These are phyloP conservation scores for Trichoderma cornu-damae DNA, from an alignment of 2,329 filamentous ascomycete genomes.

Conservation along the genomic window DNA sequence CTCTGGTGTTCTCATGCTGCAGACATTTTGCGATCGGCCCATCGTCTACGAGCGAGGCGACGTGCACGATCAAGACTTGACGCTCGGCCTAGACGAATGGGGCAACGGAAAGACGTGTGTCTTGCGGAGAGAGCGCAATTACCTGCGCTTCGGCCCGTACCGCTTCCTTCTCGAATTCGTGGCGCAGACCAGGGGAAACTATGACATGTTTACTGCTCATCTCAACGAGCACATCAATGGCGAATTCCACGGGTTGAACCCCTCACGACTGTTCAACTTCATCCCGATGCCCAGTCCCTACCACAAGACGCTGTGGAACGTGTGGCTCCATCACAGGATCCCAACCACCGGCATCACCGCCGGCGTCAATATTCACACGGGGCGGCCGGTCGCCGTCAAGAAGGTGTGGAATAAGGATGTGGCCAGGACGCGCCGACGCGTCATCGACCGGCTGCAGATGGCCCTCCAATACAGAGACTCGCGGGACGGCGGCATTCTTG, in stretches of 20 bases:
- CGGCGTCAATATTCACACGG: neutral
- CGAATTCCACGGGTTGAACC: neutral
- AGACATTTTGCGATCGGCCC: neutral
- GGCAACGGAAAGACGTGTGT: neutral
- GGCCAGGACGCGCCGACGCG: too few species aligned
- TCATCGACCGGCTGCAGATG: too few species aligned
- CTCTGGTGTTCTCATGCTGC: neutral
- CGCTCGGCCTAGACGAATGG: neutral
- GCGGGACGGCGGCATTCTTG: too few species aligned
- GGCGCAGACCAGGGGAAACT: neutral
- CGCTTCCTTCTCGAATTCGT: neutral
- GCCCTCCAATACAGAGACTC: too few species aligned
- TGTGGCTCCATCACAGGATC: slow-evolving; percentile 6
- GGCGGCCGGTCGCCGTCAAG: neutral
- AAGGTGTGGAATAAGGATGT: neutral
- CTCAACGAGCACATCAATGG: neutral
- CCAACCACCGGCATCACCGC: neutral
- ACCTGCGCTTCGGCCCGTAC: neutral
- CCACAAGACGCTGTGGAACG: neutral
- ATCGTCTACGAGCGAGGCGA: slow-evolving; percentile 8
- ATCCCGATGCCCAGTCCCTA: neutral
- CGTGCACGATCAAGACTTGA: neutral
- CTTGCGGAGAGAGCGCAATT: neutral
- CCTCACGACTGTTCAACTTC: neutral
- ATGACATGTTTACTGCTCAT: neutral